Percentiles rank a stretch among this genome's conserved stretches.
Conservation (phyloP, 441 rosid species). For the Erodium chrysanthum region DNA sequence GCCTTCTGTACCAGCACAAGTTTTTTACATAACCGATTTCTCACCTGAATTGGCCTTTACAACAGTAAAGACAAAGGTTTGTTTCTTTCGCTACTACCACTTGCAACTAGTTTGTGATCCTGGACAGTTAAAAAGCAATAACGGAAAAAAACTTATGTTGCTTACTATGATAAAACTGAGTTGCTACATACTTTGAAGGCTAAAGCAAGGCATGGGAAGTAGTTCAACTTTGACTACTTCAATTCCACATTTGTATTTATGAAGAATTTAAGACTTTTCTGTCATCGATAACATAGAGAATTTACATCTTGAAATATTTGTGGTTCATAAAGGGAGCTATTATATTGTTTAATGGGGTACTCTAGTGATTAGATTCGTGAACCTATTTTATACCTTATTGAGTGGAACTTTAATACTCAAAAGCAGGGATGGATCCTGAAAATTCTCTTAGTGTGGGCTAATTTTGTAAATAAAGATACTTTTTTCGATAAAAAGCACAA, state of each 20-base stretch:
- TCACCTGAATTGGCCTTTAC: conserved; percentile 83
- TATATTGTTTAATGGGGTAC: neutral
- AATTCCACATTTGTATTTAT: neutral
- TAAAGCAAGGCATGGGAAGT: conserved; percentile 2
- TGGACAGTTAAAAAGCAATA: neutral
- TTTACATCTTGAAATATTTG: no score
- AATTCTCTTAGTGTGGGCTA: no score
- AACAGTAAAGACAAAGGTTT: conserved; percentile 77
- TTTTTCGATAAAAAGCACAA: no score
- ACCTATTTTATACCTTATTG: neutral
- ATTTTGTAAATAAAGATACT: no score
- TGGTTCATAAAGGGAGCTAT: no score
- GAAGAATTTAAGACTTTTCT: neutral
- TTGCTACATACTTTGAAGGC: neutral
- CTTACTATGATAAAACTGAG: neutral
- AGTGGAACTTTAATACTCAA: neutral
- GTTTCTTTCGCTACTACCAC: conserved; percentile 4
- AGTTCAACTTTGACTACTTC: neutral
- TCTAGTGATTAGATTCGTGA: neutral
- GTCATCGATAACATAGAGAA: neutral
- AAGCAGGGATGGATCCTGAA: no score
- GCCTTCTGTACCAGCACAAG: conserved; percentile 37
- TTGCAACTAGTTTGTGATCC: neutral
- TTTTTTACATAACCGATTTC: conserved; percentile 68
- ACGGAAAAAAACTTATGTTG: neutral